Percentiles rank a stretch among this genome's conserved stretches.
These are phyloP conservation scores for Solanum sparsipilum DNA, from an alignment of 257 asterid species.

Conservation along the genomic window DNA sequence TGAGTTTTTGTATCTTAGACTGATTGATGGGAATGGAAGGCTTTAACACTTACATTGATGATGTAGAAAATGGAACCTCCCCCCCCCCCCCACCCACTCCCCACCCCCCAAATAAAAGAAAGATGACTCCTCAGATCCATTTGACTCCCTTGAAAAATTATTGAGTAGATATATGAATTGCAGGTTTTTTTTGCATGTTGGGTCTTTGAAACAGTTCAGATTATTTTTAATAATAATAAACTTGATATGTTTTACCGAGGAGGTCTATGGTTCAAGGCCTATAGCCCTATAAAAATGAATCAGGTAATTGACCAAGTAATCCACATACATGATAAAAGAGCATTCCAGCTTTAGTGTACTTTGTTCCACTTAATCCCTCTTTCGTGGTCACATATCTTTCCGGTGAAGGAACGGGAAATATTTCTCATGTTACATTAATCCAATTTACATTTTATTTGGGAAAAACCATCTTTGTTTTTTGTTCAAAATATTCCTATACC, in stretches of 20 bases:
- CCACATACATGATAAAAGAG: not conserved
- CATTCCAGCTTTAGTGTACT: not conserved
- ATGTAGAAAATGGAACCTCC: not conserved
- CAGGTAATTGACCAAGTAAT: not conserved
- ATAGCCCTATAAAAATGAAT: not conserved
- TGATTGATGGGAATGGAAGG: not conserved
- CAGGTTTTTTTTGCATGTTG: not conserved
- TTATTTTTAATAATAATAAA: not conserved
- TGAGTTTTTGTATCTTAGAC: not conserved
- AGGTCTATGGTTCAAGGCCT: not conserved
- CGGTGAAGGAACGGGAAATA: not conserved
- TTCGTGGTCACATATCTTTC: not conserved
- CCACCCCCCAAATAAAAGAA: not conserved
- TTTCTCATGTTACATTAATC: not conserved
- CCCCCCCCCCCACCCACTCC: too few relatives aligned
- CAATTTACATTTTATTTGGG: not conserved
- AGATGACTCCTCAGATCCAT: not conserved
- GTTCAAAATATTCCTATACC: not conserved
- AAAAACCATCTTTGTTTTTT: not conserved
- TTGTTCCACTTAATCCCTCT: not conserved
- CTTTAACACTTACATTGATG: not conserved
- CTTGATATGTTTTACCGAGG: not conserved
- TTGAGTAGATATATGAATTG: not conserved
- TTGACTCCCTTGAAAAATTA: not conserved
- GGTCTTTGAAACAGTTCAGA: not conserved